These are phyloP conservation scores for Micractinium conductrix DNA, from an alignment of 139 green algal species.

Conservation along the genomic window DNA sequence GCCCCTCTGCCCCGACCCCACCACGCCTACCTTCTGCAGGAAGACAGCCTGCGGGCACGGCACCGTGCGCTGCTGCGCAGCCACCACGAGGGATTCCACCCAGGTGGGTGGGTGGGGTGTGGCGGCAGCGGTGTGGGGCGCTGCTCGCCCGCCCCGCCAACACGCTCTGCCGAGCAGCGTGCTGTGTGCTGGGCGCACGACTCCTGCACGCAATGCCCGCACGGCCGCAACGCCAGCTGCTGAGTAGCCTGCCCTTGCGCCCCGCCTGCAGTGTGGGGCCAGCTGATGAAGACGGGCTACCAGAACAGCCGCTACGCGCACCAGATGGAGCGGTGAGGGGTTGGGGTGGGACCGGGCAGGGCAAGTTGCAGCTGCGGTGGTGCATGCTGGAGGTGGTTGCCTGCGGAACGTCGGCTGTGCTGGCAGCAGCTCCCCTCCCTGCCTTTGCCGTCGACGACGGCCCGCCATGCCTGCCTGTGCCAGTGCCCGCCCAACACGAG, in stretches of 20 bases:
- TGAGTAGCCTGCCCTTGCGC: no score
- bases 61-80: conserved; percentile 69
- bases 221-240: no score
- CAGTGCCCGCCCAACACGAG: no score
- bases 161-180: no score
- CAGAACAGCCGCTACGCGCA: conserved; percentile 94
- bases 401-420: neutral
- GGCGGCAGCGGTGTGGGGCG: no score
- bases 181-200: no score
- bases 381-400: no score
- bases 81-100: conserved; percentile 90
- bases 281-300: conserved; percentile 97
- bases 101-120: no score
- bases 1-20: neutral
- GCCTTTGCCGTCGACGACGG: neutral
- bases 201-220: no score
- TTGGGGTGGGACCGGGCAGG: neutral
- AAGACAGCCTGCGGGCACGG: conserved; percentile 53
- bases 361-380: neutral
- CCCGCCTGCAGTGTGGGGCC: conserved; percentile 95
- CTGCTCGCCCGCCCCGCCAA: no score
- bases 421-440: neutral
- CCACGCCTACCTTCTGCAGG: conserved; percentile 7
- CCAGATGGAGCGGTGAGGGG: conserved; percentile 64
- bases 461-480: neutral